Conservation (phyloP, 1,284 basidiomycete genomes). For the Porphyrellus sp. region DNA sequence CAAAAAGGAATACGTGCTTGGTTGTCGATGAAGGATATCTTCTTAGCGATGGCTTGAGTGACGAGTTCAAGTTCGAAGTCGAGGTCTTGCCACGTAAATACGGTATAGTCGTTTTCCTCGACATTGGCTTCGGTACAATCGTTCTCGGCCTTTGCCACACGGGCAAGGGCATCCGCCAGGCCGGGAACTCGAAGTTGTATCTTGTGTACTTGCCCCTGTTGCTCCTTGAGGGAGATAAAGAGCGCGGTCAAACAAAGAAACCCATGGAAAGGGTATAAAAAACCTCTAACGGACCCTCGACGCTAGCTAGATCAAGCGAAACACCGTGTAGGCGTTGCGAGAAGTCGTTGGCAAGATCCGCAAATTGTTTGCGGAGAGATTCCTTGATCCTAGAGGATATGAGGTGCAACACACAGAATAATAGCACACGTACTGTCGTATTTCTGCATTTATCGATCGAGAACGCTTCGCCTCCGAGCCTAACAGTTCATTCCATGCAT, state of each 20-base stretch:
- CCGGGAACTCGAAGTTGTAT: constrained; percentile 66
- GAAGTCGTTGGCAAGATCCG: constrained; percentile 81
- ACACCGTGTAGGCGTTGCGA: constrained; percentile 69
- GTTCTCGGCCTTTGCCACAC: constrained; percentile 62
- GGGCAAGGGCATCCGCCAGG: constrained; percentile 53
- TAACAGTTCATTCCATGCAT: constrained; percentile 74
- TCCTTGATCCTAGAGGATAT: constrained; percentile 77
- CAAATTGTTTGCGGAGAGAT: constrained; percentile 78
- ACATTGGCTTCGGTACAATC: constrained; percentile 89
- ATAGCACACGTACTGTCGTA: constrained; percentile 68
- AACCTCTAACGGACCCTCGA: constrained; percentile 81
- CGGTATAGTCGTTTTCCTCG: constrained; percentile 96
- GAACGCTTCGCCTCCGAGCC: constrained; percentile 76
- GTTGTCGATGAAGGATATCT: constrained; percentile 94
- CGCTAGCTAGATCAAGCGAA: constrained; percentile 71
- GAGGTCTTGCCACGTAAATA: constrained; percentile 88
- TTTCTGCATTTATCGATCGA: constrained; percentile 85
- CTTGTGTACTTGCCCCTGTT: constrained; percentile 49
- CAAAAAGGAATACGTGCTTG: constrained; percentile 53
- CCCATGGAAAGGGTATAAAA: not conserved
- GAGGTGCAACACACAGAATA: constrained; percentile 6
- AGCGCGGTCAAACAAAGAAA: constrained; percentile 21
- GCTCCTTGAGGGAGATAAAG: constrained; percentile 39
- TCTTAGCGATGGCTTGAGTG: constrained; percentile 79
- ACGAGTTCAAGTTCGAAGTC: constrained; percentile 88